Percentiles rank a stretch among this genome's conserved stretches.
These are phyloP conservation scores for Candida mesenterica DNA, from an alignment of 1,139 yeast species.

Conservation along the genomic window DNA sequence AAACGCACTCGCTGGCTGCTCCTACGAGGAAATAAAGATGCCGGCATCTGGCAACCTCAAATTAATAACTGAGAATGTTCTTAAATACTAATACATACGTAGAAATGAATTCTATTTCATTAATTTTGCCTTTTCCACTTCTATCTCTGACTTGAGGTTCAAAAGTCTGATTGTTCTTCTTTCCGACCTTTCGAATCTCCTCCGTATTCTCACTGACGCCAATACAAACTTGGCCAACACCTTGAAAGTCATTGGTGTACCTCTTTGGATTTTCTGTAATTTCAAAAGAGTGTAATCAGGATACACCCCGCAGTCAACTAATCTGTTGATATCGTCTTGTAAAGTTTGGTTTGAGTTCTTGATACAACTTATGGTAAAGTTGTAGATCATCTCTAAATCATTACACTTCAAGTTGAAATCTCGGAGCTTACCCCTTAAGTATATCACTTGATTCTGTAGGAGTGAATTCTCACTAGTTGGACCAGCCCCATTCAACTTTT, in stretches of 20 bases:
- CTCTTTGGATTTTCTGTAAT: constrained; percentile 14
- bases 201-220: constrained; percentile 53
- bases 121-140: background rate
- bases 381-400: constrained; percentile 54
- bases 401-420: constrained; percentile 38
- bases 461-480: constrained; percentile 9
- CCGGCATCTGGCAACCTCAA: too few relatives aligned
- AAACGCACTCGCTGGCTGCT: too few relatives aligned
- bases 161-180: constrained; percentile 23
- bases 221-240: constrained; percentile 49
- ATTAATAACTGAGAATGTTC: too few relatives aligned
- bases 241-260: constrained; percentile 13
- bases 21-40: too few relatives aligned
- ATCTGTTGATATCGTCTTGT: constrained; percentile 40
- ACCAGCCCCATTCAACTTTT: constrained; percentile 11
- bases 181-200: constrained; percentile 31
- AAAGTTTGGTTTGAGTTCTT: constrained; percentile 41
- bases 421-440: constrained; percentile 37
- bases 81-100: background rate
- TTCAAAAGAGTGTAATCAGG: constrained; percentile 40
- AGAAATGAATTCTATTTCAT: background rate
- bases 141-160: constrained; percentile 20
- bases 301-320: constrained; percentile 49
- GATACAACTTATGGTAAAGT: constrained; percentile 47
- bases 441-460: constrained; percentile 30